Conservation (phyloP, 225 moss, liverwort and hornwort genomes). For the Physcomitrium patens region DNA sequence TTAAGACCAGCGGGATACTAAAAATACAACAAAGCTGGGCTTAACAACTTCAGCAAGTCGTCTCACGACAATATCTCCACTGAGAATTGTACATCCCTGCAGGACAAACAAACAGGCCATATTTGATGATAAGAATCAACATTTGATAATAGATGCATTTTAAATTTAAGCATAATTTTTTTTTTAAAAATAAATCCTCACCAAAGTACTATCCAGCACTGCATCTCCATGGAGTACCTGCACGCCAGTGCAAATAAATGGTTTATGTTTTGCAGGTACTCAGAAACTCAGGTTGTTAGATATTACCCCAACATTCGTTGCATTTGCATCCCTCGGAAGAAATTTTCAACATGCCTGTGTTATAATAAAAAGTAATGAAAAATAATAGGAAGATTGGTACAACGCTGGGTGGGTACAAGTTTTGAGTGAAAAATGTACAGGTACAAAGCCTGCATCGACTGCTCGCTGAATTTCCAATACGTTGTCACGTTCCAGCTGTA, state of each 20-base stretch:
- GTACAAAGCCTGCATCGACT: slow-evolving; percentile 81
- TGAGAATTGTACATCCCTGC: slow-evolving; percentile 90
- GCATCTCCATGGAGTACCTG: slow-evolving; percentile 98
- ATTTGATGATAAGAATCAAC: neutral
- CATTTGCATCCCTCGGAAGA: neutral
- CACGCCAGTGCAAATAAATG: slow-evolving; percentile 2
- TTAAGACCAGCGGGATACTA: slow-evolving; percentile 68
- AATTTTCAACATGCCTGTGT: neutral
- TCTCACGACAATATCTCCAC: slow-evolving; percentile 89
- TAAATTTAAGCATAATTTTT: no score
- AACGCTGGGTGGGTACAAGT: neutral
- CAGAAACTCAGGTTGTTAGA: slow-evolving; percentile 9
- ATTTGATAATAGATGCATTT: neutral
- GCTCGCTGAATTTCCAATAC: slow-evolving; percentile 55
- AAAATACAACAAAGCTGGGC: slow-evolving; percentile 92
- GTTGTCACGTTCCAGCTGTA: slow-evolving; percentile 74
- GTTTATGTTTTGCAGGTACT: slow-evolving; percentile 12
- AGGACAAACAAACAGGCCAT: slow-evolving; percentile 22
- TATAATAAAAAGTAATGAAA: neutral
- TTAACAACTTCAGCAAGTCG: slow-evolving; percentile 73
- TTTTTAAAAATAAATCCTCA: no score
- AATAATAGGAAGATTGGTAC: slow-evolving; percentile 3
- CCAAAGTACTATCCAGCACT: slow-evolving; percentile 78
- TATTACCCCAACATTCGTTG: neutral
- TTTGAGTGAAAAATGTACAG: slow-evolving; percentile 50